These are phyloP conservation scores for Medakamo hakoo DNA, from an alignment of 139 green algal species.

Conservation along the genomic window DNA sequence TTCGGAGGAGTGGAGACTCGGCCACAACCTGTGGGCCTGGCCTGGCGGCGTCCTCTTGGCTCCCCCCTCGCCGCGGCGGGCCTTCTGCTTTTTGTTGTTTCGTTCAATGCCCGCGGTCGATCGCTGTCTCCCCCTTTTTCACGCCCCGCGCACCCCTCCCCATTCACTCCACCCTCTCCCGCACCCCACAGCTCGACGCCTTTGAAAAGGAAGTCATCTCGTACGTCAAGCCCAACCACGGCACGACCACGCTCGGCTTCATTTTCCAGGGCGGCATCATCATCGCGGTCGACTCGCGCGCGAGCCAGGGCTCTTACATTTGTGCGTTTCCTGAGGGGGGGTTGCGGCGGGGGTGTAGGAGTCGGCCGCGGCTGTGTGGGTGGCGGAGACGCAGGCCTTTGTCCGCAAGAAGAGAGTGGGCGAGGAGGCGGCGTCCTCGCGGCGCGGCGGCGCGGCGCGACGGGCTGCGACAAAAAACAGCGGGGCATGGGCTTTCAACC, in stretches of 20 bases:
- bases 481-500: not conserved
- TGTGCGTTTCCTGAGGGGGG: slow-evolving; percentile 31
- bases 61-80: too few species aligned
- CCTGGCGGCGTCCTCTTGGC: too few species aligned
- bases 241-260: slow-evolving; percentile 96
- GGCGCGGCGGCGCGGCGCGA: not conserved
- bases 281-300: slow-evolving; percentile 93
- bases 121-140: too few species aligned
- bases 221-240: slow-evolving; percentile 91
- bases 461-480: not conserved
- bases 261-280: slow-evolving; percentile 93
- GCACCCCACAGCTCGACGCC: slow-evolving; percentile 57
- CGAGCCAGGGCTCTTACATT: slow-evolving; percentile 94
- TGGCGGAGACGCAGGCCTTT: not conserved
- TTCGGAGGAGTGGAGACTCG: too few species aligned
- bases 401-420: not conserved
- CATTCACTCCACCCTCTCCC: not conserved
- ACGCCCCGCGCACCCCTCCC: too few species aligned
- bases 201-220: slow-evolving; percentile 89
- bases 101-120: too few species aligned
- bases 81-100: too few species aligned
- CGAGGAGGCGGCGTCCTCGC: too few species aligned
- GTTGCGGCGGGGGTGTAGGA: not conserved
- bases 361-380: not conserved
- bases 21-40: too few species aligned